These are phyloP conservation scores for Wallacemonas rigidus DNA, from an alignment of 208 protist species.

Conservation along the genomic window DNA sequence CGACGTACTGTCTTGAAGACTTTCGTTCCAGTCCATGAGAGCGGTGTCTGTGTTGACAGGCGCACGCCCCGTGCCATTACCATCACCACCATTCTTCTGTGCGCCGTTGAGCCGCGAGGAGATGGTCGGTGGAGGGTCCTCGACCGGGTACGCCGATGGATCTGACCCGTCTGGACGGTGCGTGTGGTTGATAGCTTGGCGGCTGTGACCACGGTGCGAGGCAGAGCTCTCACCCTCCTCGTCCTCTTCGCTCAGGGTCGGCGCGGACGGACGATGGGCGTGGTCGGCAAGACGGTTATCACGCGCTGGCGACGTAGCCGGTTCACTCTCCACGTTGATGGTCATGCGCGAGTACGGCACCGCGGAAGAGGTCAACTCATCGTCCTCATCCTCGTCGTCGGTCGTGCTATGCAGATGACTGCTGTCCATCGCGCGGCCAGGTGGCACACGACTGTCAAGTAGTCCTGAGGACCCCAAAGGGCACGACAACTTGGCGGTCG, in stretches of 20 bases:
- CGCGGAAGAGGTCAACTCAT: background rate
- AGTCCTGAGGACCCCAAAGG: background rate
- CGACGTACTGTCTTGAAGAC: conserved; percentile 1
- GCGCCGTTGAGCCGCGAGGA: background rate
- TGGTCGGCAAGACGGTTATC: background rate
- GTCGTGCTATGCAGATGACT: background rate
- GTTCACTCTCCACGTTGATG: background rate
- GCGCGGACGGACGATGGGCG: background rate
- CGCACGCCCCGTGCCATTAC: background rate
- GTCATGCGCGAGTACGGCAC: conserved; percentile 12
- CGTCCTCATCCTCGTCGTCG: conserved; percentile 1
- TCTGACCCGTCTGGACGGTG: background rate
- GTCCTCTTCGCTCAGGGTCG: background rate
- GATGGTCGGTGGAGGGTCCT: background rate
- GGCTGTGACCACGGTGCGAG: conserved; percentile 24
- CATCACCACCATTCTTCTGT: background rate
- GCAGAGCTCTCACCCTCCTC: conserved; percentile 9
- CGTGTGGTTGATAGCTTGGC: conserved; percentile 12
- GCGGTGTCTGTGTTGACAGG: background rate
- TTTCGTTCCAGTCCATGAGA: background rate
- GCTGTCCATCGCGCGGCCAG: background rate
- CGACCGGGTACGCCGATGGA: background rate
- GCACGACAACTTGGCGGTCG: background rate
- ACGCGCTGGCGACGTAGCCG: background rate
- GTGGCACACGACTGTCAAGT: background rate